These are phyloP conservation scores for Malbranchea cinnamomea DNA, from an alignment of 2,329 filamentous ascomycete species.

Conservation along the genomic window DNA sequence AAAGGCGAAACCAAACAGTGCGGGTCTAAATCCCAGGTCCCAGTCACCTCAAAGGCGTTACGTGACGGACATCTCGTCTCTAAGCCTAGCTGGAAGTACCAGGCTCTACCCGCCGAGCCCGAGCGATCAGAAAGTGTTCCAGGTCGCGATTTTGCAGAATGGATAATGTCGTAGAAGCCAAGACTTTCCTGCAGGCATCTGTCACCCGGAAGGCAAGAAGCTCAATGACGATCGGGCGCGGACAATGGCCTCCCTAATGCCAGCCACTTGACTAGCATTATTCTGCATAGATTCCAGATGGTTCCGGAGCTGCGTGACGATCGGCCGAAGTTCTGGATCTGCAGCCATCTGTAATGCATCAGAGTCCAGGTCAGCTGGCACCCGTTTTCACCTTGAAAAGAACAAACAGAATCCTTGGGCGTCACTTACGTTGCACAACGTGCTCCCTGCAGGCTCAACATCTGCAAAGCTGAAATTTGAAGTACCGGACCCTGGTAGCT, in stretches of 20 bases:
- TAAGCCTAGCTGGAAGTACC: too few species aligned
- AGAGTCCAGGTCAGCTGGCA: background rate
- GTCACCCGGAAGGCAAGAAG: constrained; percentile 10
- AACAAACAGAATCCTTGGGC: too few species aligned
- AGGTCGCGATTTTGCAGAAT: too few species aligned
- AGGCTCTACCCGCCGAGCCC: too few species aligned
- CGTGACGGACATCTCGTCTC: too few species aligned
- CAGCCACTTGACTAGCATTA: constrained; percentile 24
- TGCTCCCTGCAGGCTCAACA: constrained; percentile 13
- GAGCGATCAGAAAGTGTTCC: too few species aligned
- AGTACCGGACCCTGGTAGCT: constrained; percentile 8
- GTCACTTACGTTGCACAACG: constrained; percentile 22
- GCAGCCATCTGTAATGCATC: constrained; percentile 21
- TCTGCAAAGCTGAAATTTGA: constrained; percentile 17
- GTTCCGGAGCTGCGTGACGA: constrained; percentile 27
- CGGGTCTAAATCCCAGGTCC: too few species aligned
- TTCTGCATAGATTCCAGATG: constrained; percentile 31
- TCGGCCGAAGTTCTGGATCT: constrained; percentile 21
- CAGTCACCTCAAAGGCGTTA: too few species aligned
- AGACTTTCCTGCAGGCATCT: too few species aligned
- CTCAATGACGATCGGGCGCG: constrained; percentile 15
- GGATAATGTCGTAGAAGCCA: too few species aligned
- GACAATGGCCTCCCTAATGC: constrained; percentile 23
- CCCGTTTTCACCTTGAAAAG: too few species aligned
- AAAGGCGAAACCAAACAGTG: too few species aligned